A percentile compares a stretch with the other conserved stretches of the same genome.
phyloP scores from a whole-genome alignment of 1,139 yeast genomes.

The Yarrowia galli region DNA sequence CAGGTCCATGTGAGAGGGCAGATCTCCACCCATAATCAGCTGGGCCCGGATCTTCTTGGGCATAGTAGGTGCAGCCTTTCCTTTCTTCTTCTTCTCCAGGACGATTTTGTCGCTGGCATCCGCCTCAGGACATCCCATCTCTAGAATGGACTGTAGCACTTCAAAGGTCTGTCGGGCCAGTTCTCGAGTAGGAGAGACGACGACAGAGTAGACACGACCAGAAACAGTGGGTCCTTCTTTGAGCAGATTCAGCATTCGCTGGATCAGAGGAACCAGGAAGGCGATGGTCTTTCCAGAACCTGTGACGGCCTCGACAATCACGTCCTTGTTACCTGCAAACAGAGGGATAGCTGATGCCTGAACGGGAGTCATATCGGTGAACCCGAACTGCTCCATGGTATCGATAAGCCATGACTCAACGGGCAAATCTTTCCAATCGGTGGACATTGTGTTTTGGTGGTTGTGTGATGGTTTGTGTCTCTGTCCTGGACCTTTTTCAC shows the following conservation, averaged over 20 bases:
- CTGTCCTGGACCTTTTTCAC: not conserved
- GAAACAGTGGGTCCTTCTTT: slow-evolving; percentile 44
- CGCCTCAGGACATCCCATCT: slow-evolving; percentile 61
- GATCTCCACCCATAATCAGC: slow-evolving; percentile 79
- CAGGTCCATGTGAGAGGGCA: slow-evolving; percentile 73
- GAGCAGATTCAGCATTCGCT: slow-evolving; percentile 57
- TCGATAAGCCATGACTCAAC: slow-evolving; percentile 50
- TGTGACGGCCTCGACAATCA: slow-evolving; percentile 92
- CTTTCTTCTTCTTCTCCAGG: slow-evolving; percentile 46
- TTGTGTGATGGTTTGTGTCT: not conserved
- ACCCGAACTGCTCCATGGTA: slow-evolving; percentile 78
- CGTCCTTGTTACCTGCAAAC: slow-evolving; percentile 88
- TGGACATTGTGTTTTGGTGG: slow-evolving; percentile 4
- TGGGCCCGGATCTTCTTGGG: slow-evolving; percentile 63
- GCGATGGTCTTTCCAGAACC: slow-evolving; percentile 97
- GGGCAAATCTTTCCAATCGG: slow-evolving; percentile 16
- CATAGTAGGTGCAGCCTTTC: slow-evolving; percentile 38
- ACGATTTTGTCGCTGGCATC: slow-evolving; percentile 15
- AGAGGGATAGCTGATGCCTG: slow-evolving; percentile 95
- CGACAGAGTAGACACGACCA: slow-evolving; percentile 74
- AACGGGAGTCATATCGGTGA: slow-evolving; percentile 90
- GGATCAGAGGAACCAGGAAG: slow-evolving; percentile 81
- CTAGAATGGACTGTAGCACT: slow-evolving; percentile 68
- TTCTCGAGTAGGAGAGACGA: slow-evolving; percentile 92
- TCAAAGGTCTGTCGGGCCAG: slow-evolving; percentile 80